Evolutionary conservation across 306 rosid genomes (phyloP).

Genomic region (Acacia confusa): DNA sequence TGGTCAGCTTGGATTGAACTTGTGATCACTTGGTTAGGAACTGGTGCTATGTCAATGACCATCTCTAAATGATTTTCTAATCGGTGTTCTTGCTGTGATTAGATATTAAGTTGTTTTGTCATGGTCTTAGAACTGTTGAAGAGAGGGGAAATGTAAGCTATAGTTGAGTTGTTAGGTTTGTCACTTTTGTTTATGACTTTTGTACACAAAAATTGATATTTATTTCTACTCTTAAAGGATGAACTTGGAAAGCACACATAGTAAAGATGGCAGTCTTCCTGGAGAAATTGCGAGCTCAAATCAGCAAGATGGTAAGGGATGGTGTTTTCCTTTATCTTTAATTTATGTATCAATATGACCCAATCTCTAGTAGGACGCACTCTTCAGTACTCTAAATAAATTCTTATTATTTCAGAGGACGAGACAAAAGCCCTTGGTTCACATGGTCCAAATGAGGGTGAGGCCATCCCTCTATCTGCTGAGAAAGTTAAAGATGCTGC

Average conservation of each 20-base stretch:
- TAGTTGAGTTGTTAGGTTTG: constrained; percentile 18
- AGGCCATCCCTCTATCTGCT: constrained; percentile 54
- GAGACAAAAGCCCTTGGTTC: constrained; percentile 56
- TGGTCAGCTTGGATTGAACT: not conserved
- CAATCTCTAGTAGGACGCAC: constrained; percentile 16
- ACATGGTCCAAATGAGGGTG: constrained; percentile 61
- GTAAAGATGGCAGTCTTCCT: constrained; percentile 58
- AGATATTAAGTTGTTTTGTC: constrained; percentile 16
- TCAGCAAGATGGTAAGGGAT: constrained; percentile 66
- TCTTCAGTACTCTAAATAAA: constrained; percentile 28
- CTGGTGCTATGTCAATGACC: no score
- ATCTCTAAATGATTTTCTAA: not conserved
- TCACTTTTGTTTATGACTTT: constrained; percentile 32
- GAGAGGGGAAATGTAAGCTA: constrained; percentile 12
- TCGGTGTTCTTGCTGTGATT: not conserved
- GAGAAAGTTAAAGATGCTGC: constrained; percentile 91
- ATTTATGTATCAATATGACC: constrained; percentile 14
- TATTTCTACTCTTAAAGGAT: constrained; percentile 56
- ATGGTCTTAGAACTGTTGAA: constrained; percentile 11
- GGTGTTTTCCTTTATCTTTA: constrained; percentile 23
- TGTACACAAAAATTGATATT: constrained; percentile 20
- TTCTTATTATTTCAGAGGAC: constrained; percentile 55
- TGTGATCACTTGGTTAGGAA: not conserved
- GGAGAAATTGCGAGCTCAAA: constrained; percentile 61
- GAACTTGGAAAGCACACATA: constrained; percentile 53